Evolutionary conservation across 352 stramenopile species (phyloP).

Genomic region (Globisporangium abappressorium): DNA sequence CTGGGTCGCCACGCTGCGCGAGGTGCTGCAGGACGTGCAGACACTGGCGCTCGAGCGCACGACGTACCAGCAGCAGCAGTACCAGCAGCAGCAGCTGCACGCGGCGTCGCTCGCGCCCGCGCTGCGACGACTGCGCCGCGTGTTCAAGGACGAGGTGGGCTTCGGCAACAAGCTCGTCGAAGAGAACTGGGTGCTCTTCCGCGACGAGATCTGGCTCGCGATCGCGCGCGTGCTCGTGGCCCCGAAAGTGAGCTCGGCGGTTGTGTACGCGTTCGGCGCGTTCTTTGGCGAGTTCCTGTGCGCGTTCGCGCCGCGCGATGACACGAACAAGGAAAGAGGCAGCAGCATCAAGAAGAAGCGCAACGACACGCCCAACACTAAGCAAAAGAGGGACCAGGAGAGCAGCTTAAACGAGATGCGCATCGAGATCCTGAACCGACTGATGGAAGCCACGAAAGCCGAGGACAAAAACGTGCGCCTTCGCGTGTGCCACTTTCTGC

Average conservation of each 20-base stretch:
- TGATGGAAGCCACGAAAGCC: slow-evolving; percentile 51
- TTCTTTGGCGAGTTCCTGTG: slow-evolving; percentile 53
- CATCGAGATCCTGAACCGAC: slow-evolving; percentile 36
- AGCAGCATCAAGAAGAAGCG: slow-evolving; percentile 26
- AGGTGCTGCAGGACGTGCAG: slow-evolving; percentile 70
- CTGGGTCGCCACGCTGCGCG: slow-evolving; percentile 50
- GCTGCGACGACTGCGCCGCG: slow-evolving; percentile 41
- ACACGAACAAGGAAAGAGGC: not conserved
- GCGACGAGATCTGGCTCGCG: slow-evolving; percentile 60
- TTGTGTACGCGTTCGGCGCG: slow-evolving; percentile 44
- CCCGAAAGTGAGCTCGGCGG: slow-evolving; percentile 38
- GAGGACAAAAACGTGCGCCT: slow-evolving; percentile 59
- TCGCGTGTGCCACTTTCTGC: slow-evolving; percentile 59
- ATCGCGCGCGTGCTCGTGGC: slow-evolving; percentile 47
- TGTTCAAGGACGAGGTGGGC: slow-evolving; percentile 52
- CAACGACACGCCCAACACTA: slow-evolving; percentile 11
- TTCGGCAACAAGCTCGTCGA: slow-evolving; percentile 38
- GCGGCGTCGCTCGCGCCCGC: slow-evolving; percentile 37
- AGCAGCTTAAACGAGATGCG: slow-evolving; percentile 40
- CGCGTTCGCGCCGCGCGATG: slow-evolving; percentile 13
- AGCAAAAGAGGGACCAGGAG: slow-evolving; percentile 9
- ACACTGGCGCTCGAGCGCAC: slow-evolving; percentile 53
- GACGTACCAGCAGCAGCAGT: slow-evolving; percentile 31
- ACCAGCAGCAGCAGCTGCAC: slow-evolving; percentile 8
- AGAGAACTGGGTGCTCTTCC: slow-evolving; percentile 56